Evolutionary conservation across 2,329 filamentous ascomycete genomes (phyloP).

Genomic region (Beauveria brongniartii): DNA sequence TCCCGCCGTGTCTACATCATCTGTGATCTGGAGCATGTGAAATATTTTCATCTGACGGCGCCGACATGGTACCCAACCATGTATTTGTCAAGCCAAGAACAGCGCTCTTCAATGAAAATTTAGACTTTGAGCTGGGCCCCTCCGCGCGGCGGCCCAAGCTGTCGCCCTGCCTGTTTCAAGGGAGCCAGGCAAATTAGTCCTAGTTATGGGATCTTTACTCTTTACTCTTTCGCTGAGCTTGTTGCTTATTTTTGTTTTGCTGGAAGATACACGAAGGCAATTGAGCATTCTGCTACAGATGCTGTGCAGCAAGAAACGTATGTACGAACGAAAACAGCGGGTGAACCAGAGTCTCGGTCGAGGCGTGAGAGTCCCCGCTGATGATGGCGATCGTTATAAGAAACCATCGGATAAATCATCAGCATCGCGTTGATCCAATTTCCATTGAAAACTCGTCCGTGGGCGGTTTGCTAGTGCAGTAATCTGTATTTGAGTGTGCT

Average conservation of each 20-base stretch:
- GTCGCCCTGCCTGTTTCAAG: not conserved
- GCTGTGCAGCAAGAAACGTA: not conserved
- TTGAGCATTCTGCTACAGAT: not conserved
- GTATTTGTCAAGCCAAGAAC: not conserved
- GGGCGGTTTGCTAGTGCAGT: not conserved
- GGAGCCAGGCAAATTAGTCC: not conserved
- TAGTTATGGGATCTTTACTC: not conserved
- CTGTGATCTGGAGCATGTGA: not conserved
- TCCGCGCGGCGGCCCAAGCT: not conserved
- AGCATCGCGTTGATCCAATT: not conserved
- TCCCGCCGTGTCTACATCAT: not conserved
- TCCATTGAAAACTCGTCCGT: not conserved
- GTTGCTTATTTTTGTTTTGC: not conserved
- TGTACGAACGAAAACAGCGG: not conserved
- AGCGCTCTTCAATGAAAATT: not conserved
- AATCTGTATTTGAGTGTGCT: not conserved
- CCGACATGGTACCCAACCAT: not conserved
- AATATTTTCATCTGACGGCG: not conserved
- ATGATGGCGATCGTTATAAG: conserved; percentile 1
- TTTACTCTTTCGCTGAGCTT: not conserved
- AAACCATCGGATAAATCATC: not conserved
- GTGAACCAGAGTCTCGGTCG: not conserved
- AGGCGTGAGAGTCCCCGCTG: not conserved
- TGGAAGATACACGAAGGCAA: not conserved
- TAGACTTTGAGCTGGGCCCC: not conserved